Base-by-base conservation (phyloP, 495 filamentous ascomycete species). In the Penicillium steckii region DNA sequence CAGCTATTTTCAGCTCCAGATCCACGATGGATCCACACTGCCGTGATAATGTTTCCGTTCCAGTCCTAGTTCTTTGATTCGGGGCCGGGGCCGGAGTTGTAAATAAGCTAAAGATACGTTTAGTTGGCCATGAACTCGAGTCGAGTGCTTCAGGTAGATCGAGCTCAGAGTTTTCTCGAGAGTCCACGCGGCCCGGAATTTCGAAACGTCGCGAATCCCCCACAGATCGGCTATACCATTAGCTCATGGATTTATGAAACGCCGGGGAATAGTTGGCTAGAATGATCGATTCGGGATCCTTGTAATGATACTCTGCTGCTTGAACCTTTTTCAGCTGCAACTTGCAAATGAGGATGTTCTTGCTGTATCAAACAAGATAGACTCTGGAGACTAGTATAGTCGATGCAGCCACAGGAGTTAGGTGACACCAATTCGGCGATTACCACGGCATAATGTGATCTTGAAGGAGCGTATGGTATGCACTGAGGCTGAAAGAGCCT, bases 1-100 rank as follows among this genome's bases (percentile, higher is more conserved):
- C 38, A 41, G 38, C 38, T 24, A 49, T 43, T 53, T 55, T 60
- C 54, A 60, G 60, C 52, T 42, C 46, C 43, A 53, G 56, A 62
- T 61, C 47, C 56, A 47, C 46, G 44, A 50, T 27, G 23, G 48
- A 30, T 42, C 48, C 42, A 19, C 40, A 43, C n/a, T 19, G 18
- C 33, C 3, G 33, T 5, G 33, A 18, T 52, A 19, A 44, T 45
- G 37, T 26, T 23, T 21, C 22, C 27, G 27, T 12, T n/a, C 33
- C n/a, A 37, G 33, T n/a, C 15, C 33, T 17, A 17, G 33, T 15
- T 7, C 33, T 37, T 15, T n/a, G 10, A 37, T 37, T 37, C n/a
- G 33, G 33, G 15, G 4, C 33, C 1, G 33, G 2, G 33, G 1
- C 15, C 7, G 33, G 15, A 13, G 23, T 12, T 9, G 38, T 41